A percentile compares a stretch with the other conserved stretches of the same genome.
These are phyloP conservation scores for Paraphysoderma sedebokerense DNA, from an alignment of 371 early-diverging fungal genomes.

Conservation along the genomic window DNA sequence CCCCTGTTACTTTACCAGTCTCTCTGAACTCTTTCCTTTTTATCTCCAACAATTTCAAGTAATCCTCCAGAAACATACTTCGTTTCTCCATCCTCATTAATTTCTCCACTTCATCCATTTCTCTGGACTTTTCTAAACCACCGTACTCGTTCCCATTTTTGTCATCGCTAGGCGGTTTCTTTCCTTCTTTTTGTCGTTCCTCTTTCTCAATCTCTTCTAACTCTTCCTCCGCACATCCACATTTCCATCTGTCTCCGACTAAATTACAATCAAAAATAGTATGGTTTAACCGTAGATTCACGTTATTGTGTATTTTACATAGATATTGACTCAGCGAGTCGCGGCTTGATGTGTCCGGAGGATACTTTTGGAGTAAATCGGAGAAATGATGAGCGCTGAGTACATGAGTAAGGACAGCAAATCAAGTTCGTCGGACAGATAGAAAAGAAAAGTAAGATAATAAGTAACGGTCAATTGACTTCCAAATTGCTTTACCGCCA, in stretches of 20 bases:
- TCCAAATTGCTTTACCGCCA: neutral
- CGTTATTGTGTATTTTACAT: constrained; percentile 93
- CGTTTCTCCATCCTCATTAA: neutral
- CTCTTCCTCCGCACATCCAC: neutral
- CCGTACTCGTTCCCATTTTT: too few species aligned
- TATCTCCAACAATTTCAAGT: neutral
- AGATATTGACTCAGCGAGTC: constrained; percentile 68
- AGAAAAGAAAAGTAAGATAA: neutral
- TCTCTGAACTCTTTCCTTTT: too few species aligned
- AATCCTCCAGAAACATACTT: neutral
- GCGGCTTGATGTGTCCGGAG: constrained; percentile 67
- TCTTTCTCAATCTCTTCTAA: too few species aligned
- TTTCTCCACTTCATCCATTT: too few species aligned
- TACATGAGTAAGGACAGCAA: neutral
- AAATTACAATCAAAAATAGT: constrained; percentile 82
- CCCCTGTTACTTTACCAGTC: too few species aligned
- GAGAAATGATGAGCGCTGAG: constrained; percentile 79
- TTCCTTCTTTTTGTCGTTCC: too few species aligned
- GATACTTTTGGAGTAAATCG: constrained; percentile 43
- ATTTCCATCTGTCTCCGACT: constrained; percentile 79
- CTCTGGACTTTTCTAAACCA: too few species aligned
- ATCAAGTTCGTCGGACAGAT: neutral
- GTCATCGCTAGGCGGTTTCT: too few species aligned
- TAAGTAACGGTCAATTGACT: neutral
- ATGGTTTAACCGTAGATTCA: constrained; percentile 85